Percentiles rank a stretch among this genome's conserved stretches.
Evolutionary conservation across 139 green algal species (phyloP).

Genomic region (Chlamydomonas sphaeroides): DNA sequence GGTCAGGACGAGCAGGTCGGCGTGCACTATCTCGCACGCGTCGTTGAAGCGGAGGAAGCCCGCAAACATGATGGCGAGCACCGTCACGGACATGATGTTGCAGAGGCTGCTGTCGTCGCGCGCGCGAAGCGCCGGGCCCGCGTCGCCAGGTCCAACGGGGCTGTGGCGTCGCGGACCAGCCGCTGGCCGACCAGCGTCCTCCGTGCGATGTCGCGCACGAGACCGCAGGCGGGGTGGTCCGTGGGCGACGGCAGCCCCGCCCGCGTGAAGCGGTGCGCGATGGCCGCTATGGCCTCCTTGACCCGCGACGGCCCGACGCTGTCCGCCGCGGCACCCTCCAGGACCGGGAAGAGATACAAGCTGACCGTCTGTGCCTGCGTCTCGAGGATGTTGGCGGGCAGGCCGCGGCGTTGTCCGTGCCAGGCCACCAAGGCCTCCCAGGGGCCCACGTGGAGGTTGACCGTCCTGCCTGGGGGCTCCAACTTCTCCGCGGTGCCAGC

Average conservation of each 20-base stretch:
- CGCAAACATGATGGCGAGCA: constrained; percentile 1
- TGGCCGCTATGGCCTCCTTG: background rate
- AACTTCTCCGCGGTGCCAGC: background rate
- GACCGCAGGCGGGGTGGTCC: background rate
- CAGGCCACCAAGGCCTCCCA: background rate
- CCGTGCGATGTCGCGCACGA: background rate
- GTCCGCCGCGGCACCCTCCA: background rate
- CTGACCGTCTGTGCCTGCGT: background rate
- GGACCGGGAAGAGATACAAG: background rate
- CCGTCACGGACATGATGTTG: background rate
- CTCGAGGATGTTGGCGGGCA: background rate
- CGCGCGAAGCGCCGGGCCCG: background rate
- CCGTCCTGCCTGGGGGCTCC: background rate
- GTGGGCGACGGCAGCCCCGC: background rate
- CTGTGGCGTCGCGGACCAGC: background rate
- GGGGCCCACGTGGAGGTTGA: background rate
- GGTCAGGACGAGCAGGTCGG: too few relatives aligned
- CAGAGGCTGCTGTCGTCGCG: background rate
- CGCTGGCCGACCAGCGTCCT: background rate
- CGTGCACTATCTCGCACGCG: too few relatives aligned
- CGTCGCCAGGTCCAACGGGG: background rate
- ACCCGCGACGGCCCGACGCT: background rate
- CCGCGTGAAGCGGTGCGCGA: background rate
- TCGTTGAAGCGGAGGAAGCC: too few relatives aligned
- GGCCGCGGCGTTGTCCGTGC: background rate